Evolutionary conservation across 139 green algal species (phyloP), one percentile per base, ranked within the genome.

Genomic region (Chlamydomonas urium): DNA sequence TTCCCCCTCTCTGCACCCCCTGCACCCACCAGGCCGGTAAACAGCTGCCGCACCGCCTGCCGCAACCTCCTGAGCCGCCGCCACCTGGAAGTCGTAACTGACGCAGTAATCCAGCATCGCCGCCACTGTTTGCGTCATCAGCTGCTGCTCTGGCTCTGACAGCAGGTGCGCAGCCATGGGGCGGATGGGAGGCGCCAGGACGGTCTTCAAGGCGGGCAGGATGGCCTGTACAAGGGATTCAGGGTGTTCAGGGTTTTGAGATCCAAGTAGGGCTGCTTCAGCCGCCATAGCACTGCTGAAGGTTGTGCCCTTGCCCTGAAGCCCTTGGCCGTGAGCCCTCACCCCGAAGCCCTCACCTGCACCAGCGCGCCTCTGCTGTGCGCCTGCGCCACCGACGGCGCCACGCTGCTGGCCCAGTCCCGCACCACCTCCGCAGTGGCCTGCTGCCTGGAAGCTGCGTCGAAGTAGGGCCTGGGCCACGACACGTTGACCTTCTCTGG

Each of bases 81-180:
- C 63, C 31, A 31, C 63, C 4, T 19, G 4, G 42, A 90, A 73
- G 65, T 73, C 73, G 68, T 87, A 93, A 1, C 56, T 83, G 33
- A 96, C 47, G 31, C 82, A 84, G 47, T 90, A 90, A n/a, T 70
- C 56, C 42, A 89, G 47, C 85, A 94, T 82, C 4, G 81, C 34
- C n/a, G 45, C 62, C 3, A 38, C 65, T 5, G 33, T 74, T 23
- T 65, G 65, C 26, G 32, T 47, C 77, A 90, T 62, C 4, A 59
- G 26, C 2, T 47, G 66, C 60, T 14, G 70, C 76, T 96, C 86
- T 4, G 71, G 60, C 0, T 66, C 34, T 0, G 59, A 86, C 63
- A 91, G 77, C 47, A 94, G 77, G 75, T 90, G 78, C 33, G 71
- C 75, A 0, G 83, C 87, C 17, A 93, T 77, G 2, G 86, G 73